These are phyloP conservation scores for Ceratocystis diversiconidia DNA, from an alignment of 2,329 filamentous ascomycete species.

Conservation along the genomic window DNA sequence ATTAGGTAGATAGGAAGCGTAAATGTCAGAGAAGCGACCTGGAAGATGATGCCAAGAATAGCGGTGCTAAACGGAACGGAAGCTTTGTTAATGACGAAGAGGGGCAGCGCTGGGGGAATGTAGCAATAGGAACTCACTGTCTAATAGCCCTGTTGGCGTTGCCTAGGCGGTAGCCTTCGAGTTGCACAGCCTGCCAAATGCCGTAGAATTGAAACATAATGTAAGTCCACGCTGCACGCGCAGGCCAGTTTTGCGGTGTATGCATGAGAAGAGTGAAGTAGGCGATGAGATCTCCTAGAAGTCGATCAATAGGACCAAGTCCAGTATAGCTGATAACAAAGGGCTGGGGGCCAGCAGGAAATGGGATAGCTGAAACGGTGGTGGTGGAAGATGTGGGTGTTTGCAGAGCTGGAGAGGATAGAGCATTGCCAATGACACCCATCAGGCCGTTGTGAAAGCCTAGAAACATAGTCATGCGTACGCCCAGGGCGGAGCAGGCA, in stretches of 20 bases:
- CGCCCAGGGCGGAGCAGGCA: background rate
- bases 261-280: constrained; percentile 13
- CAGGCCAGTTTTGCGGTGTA: background rate
- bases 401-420: background rate
- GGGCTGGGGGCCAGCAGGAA: constrained; percentile 8
- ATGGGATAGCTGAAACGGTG: background rate
- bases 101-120: background rate
- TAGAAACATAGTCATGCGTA: background rate
- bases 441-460: constrained; percentile 13
- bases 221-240: background rate
- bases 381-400: background rate
- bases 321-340: constrained; percentile 1
- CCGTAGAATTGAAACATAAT: constrained; percentile 13
- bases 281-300: constrained; percentile 4
- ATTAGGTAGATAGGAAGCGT: constrained; percentile 11
- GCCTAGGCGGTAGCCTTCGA: constrained; percentile 11
- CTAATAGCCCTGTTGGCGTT: constrained; percentile 2
- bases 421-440: background rate
- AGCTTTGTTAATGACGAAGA: background rate
- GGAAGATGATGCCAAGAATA: constrained; percentile 12
- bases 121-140: background rate
- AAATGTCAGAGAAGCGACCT: constrained; percentile 4
- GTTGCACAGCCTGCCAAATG: constrained; percentile 6
- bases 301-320: constrained; percentile 4
- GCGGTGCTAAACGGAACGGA: background rate